Evolutionary conservation across 179 eudicot species (phyloP).

Genomic region (Dionaea muscipula): DNA sequence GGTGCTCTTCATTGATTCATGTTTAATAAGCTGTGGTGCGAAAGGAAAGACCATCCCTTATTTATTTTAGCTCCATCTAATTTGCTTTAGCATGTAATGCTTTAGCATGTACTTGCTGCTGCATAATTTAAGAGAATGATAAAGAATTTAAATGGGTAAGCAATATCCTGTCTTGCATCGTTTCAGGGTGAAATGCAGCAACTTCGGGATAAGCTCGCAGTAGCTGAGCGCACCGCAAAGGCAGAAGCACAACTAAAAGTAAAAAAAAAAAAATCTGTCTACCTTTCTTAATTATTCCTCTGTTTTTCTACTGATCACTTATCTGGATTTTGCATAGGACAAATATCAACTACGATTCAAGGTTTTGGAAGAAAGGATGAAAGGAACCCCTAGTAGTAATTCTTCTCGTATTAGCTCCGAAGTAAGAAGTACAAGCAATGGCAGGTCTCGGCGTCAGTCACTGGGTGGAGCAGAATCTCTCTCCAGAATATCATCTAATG

Average conservation of each 20-base stretch:
- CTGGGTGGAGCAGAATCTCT: slow-evolving; percentile 51
- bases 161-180: slow-evolving; percentile 3
- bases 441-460: slow-evolving; percentile 50
- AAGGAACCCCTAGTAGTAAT: slow-evolving; percentile 24
- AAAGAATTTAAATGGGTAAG: neutral
- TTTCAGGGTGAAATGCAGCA: slow-evolving; percentile 68
- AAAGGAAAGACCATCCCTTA: too few relatives aligned
- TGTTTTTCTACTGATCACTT: slow-evolving; percentile 1
- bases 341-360: slow-evolving; percentile 70
- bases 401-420: slow-evolving; percentile 27
- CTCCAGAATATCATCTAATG: slow-evolving; percentile 42
- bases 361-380: slow-evolving; percentile 73
- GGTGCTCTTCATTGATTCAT: neutral
- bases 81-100: neutral
- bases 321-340: slow-evolving; percentile 29
- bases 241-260: slow-evolving; percentile 71
- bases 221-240: slow-evolving; percentile 68
- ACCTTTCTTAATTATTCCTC: neutral
- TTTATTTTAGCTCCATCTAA: too few relatives aligned
- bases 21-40: too few relatives aligned
- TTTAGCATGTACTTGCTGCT: neutral
- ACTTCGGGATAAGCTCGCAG: slow-evolving; percentile 53
- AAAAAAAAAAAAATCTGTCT: slow-evolving; percentile 16
- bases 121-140: neutral
- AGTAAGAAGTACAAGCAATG: slow-evolving; percentile 46